Evolutionary conservation across 116 monocot species (phyloP).

Genomic region (Dioscorea cayenensis): DNA sequence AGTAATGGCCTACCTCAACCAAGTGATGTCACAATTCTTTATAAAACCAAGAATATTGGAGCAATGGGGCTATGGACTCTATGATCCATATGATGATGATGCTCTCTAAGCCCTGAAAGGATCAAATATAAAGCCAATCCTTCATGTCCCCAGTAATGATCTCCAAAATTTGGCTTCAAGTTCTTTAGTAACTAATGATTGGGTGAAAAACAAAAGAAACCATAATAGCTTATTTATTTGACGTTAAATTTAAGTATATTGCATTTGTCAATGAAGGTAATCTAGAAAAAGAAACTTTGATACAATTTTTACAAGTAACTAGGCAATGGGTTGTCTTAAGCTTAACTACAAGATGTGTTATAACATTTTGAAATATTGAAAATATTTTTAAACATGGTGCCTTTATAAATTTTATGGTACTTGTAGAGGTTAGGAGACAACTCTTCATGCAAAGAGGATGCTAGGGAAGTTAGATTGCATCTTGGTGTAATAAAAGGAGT

Average conservation of each 20-base stretch:
- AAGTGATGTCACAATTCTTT: slow-evolving; percentile 18
- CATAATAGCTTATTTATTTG: slow-evolving; percentile 12
- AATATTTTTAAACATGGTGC: no score
- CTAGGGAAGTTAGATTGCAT: no score
- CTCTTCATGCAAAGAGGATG: no score
- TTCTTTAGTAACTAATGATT: slow-evolving; percentile 8
- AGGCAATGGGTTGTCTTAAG: slow-evolving; percentile 28
- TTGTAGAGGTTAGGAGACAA: no score
- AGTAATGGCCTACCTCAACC: slow-evolving; percentile 38
- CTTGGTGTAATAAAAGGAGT: no score
- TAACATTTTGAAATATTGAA: no score
- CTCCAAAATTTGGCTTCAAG: slow-evolving; percentile 24
- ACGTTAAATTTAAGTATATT: slow-evolving; percentile 34
- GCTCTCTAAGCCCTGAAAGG: slow-evolving; percentile 22
- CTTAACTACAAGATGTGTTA: slow-evolving; percentile 14
- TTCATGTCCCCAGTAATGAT: slow-evolving; percentile 18
- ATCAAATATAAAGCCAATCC: slow-evolving; percentile 26
- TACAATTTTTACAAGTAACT: slow-evolving; percentile 31
- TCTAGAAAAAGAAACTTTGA: neutral
- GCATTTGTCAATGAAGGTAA: slow-evolving; percentile 41
- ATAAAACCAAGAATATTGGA: slow-evolving; percentile 26
- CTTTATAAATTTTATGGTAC: no score
- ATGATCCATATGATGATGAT: slow-evolving; percentile 7
- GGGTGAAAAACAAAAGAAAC: slow-evolving; percentile 33
- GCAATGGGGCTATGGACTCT: slow-evolving; percentile 39